Percentiles rank a stretch among this genome's conserved stretches.
These are phyloP conservation scores for Russula brevipes DNA, from an alignment of 768 basidiomycete species.

Conservation along the genomic window DNA sequence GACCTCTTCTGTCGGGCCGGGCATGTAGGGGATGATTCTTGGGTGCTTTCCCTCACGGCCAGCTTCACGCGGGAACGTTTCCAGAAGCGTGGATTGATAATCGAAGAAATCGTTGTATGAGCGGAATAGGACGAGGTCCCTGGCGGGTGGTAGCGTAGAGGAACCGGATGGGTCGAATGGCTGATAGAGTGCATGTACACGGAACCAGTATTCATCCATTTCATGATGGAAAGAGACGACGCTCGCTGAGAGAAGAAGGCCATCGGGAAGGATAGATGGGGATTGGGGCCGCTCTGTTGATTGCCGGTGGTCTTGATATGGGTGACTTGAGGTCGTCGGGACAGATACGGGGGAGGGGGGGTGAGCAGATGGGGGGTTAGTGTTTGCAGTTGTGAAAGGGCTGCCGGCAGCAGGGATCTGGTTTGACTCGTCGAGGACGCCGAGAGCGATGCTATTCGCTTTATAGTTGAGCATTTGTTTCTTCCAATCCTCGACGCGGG, in stretches of 20 bases:
- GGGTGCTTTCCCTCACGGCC: slow-evolving; percentile 63
- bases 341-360: slow-evolving; percentile 22
- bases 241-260: slow-evolving; percentile 78
- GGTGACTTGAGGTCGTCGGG: slow-evolving; percentile 26
- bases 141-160: slow-evolving; percentile 54
- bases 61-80: slow-evolving; percentile 86
- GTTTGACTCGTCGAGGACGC: slow-evolving; percentile 68
- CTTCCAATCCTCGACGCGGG: slow-evolving; percentile 99
- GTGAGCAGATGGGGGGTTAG: slow-evolving; percentile 15
- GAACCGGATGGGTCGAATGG: slow-evolving; percentile 65
- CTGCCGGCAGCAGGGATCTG: slow-evolving; percentile 31
- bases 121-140: slow-evolving; percentile 83
- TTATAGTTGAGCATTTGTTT: slow-evolving; percentile 93
- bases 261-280: slow-evolving; percentile 61
- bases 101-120: slow-evolving; percentile 98
- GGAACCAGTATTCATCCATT: slow-evolving; percentile 96
- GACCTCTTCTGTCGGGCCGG: slow-evolving; percentile 82
- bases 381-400: slow-evolving; percentile 2
- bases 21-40: slow-evolving; percentile 94
- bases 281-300: slow-evolving; percentile 37
- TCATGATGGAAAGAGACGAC: slow-evolving; percentile 98
- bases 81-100: slow-evolving; percentile 86
- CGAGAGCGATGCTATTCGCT: slow-evolving; percentile 90
- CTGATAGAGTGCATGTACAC: slow-evolving; percentile 83
- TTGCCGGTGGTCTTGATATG: slow-evolving; percentile 26